Evolutionary conservation across 768 basidiomycete species (phyloP).

Genomic region (Coprinellus micaceus): DNA sequence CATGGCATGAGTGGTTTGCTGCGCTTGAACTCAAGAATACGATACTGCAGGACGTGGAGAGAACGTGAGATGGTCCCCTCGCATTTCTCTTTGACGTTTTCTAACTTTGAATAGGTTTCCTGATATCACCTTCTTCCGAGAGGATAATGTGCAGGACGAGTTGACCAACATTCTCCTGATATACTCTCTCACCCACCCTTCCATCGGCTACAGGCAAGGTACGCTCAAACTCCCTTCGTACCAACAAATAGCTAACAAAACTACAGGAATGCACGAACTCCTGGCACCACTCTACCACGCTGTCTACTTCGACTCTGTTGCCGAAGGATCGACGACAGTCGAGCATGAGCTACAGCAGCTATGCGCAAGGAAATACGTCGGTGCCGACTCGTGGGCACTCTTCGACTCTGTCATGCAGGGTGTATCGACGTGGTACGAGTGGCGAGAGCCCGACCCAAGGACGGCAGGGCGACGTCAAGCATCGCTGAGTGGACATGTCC

Average conservation of each 20-base stretch:
- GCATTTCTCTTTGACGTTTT: slow-evolving; percentile 1
- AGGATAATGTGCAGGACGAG: slow-evolving; percentile 66
- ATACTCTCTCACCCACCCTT: slow-evolving; percentile 71
- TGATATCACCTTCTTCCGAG: slow-evolving; percentile 90
- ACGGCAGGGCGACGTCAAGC: slow-evolving; percentile 3
- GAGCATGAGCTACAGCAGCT: slow-evolving; percentile 45
- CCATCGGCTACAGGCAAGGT: slow-evolving; percentile 89
- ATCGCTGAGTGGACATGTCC: slow-evolving; percentile 38
- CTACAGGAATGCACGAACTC: slow-evolving; percentile 91
- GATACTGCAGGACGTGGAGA: slow-evolving; percentile 91
- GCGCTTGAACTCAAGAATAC: slow-evolving; percentile 85
- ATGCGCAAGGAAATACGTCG: slow-evolving; percentile 65
- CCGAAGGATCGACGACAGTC: slow-evolving; percentile 19
- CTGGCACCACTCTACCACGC: slow-evolving; percentile 85
- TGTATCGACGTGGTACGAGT: slow-evolving; percentile 76
- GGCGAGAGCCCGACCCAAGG: slow-evolving; percentile 40
- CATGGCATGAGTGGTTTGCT: slow-evolving; percentile 93
- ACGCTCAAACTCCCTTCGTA: neutral
- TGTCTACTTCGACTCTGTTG: slow-evolving; percentile 77
- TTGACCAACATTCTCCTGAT: slow-evolving; percentile 88
- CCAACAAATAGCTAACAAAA: neutral
- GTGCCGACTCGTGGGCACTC: slow-evolving; percentile 85
- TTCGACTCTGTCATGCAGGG: slow-evolving; percentile 78
- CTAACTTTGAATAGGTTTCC: slow-evolving; percentile 68
- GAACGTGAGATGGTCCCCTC: slow-evolving; percentile 62